Conservation (phyloP, 2,329 filamentous ascomycete species). For the Neonectria punicea region DNA sequence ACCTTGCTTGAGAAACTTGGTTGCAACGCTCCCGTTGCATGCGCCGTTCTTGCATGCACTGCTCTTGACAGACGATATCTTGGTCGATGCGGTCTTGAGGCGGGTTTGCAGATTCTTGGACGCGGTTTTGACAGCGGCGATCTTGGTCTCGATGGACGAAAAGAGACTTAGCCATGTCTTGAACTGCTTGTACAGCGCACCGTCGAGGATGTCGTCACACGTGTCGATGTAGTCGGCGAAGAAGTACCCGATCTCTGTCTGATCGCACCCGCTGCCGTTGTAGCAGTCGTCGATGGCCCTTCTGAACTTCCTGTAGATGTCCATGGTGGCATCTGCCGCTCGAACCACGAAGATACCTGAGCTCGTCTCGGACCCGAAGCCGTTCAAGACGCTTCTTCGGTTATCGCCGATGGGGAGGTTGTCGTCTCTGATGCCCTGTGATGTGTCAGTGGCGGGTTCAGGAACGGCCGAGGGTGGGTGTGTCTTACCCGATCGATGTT, state of each 20-base stretch:
- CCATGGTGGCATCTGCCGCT: not conserved
- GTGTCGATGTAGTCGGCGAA: not conserved
- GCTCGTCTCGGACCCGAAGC: not conserved
- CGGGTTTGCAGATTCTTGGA: slow-evolving; percentile 16
- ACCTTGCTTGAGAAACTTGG: slow-evolving; percentile 28
- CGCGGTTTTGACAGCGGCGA: slow-evolving; percentile 20
- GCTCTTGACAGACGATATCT: slow-evolving; percentile 14
- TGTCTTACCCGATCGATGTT: not conserved
- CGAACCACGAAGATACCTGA: not conserved
- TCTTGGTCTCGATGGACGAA: slow-evolving; percentile 19
- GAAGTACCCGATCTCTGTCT: not conserved
- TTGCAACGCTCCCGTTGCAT: slow-evolving; percentile 29
- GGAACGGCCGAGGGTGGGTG: not conserved
- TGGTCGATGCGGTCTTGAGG: slow-evolving; percentile 9
- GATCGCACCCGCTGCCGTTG: not conserved
- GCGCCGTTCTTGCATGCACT: slow-evolving; percentile 21
- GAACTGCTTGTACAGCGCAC: slow-evolving; percentile 20
- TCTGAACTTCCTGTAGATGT: not conserved
- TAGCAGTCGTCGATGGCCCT: not conserved
- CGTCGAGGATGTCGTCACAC: not conserved
- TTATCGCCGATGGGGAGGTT: not conserved
- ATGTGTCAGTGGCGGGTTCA: not conserved
- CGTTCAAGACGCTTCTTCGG: not conserved
- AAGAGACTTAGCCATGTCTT: slow-evolving; percentile 27
- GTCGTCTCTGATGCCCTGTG: not conserved